Evolutionary conservation across 345 rosid species (phyloP), one percentile per base, ranked within the genome.

Genomic region (Lenwebbia sp.): DNA sequence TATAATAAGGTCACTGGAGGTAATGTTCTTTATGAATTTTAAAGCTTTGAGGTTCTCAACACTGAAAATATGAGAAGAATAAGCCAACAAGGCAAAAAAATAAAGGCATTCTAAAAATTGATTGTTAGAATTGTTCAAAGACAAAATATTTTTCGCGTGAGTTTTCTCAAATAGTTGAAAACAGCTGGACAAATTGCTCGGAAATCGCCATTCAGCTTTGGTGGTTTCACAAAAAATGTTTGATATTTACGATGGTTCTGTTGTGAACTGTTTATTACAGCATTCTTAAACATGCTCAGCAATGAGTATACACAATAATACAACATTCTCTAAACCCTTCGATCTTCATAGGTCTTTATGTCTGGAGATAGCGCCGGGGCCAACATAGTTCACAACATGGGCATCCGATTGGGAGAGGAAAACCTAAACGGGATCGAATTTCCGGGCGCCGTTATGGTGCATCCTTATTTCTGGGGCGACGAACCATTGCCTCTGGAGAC

Each of bases 311-410:
- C 47, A 37, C 44, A 10, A 9, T 37, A 9, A 70, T 19, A 70
- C 47, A 19, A 4, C 41, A 37, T 70, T 37, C 26, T 70, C 47
- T 10, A 70, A 53, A 37, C n/a, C 41, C 50, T 33, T n/a, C n/a
- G n/a, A n/a, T n/a, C n/a, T n/a, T 70, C 26, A 21, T 19, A 70
- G 50, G 88, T 93, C 37, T 92, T 87, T 23, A 40, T 91, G 3
- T 92, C 90, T 0, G 94, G 93, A 10, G 94, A 92, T 41, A 89
- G 90, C 33, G 91, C 90, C 4, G 93, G 94, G 7, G 92, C 88
- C 37, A 90, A 90, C 49, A 87, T 91, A 17, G 88, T 84, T 0
- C 92, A 87, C 89, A 70, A 70, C 78, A 70, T 89, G 82, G 88
- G 70, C 7, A 21, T 89, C 40, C 56, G 65, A 55, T 76, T 76